phyloP scores from a whole-genome alignment of 768 basidiomycete species.

The Termitomyces eurrhizus region DNA sequence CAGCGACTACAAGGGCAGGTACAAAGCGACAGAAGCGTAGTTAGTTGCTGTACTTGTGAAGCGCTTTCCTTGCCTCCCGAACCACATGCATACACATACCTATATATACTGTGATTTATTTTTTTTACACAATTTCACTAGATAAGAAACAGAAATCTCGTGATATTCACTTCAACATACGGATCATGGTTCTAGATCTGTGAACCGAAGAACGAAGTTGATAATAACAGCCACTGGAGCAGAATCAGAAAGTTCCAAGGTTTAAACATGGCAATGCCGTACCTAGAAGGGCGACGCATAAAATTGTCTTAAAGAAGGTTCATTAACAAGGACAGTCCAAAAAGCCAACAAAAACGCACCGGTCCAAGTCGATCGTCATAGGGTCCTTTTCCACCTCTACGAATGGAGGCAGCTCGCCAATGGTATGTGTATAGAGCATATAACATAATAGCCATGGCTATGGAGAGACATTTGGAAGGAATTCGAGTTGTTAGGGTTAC shows the following conservation, averaged over 20 bases:
- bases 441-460: constrained; percentile 95
- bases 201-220: constrained; percentile 84
- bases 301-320: constrained; percentile 54
- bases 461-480: background rate
- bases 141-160: background rate
- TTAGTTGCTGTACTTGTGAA: constrained; percentile 15
- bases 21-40: constrained; percentile 57
- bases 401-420: constrained; percentile 92
- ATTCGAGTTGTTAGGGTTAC: background rate
- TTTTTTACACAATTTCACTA: background rate
- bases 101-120: background rate
- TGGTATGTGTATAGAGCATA: constrained; percentile 96
- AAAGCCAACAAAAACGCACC: constrained; percentile 45
- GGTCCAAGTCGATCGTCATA: constrained; percentile 97
- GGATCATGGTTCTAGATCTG: constrained; percentile 28
- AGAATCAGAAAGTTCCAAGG: constrained; percentile 1
- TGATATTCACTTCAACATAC: background rate
- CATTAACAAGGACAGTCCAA: background rate
- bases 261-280: constrained; percentile 16
- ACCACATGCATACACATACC: background rate
- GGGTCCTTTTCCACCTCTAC: constrained; percentile 86
- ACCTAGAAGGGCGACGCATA: constrained; percentile 83
- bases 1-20: constrained; percentile 40
- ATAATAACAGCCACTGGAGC: constrained; percentile 71
- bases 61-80: background rate